Base-by-base conservation (phyloP, 768 basidiomycete genomes). In the Lactarius tabidus region DNA sequence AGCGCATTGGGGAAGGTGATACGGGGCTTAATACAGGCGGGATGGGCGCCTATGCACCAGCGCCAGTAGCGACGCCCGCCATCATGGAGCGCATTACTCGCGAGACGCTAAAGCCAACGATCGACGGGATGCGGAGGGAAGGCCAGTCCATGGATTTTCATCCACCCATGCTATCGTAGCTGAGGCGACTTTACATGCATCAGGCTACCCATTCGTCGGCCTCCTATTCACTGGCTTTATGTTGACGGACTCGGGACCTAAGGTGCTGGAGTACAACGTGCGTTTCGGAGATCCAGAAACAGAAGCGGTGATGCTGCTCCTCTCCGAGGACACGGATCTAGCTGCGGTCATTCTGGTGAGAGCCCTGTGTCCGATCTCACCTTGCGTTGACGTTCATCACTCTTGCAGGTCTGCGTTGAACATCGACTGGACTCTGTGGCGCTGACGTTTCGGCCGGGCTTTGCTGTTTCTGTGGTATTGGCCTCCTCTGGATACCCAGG, bases 281-380 rank as follows among this genome's bases (percentile, higher is more conserved):
- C 85, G 97, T 35, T 99, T 99, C 71, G 97, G 97, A 31, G 97
- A 99, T 76, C 97, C 97, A 15, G 97, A 99, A 78, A 98, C 96
- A 1, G 91, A 99, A 77, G 89, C 94, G 0, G 79, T 99, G 45
- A 83, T 98, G 80, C 81, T 97, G 35, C 81, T 99, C 5, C 81
- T 99, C 5, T 77, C 79, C 59, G 82, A 90, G 36, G 80, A 88
- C 59, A 86, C 88, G n/a, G 97, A 99, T 76, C 79, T 99, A 26
- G 92, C 92, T 0, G 85, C 87, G 53, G 79, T 98, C 57, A 79
- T 98, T 72, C 80, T 95, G 66, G 95, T 95, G 75, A 38, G 54
- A 55, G 6, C 45, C 26, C 26, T 51, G 12, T 59, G 43, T 59
- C 45, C n/a, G n/a, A n/a, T n/a, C 5, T 26, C 53, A 64, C 15